Conservation (phyloP, 768 basidiomycete genomes). For the Boletus barrowsii region DNA sequence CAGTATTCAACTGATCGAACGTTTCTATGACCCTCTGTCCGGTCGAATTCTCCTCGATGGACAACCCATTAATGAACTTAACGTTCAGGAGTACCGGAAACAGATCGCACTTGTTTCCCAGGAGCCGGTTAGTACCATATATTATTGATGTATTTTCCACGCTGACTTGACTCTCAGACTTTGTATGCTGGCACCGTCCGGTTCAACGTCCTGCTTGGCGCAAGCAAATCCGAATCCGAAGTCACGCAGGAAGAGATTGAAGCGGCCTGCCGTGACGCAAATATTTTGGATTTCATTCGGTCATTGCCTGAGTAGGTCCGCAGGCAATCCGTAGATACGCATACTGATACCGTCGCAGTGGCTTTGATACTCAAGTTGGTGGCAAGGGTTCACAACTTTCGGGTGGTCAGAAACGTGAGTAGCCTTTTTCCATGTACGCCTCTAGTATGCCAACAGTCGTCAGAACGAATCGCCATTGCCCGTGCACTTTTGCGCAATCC, state of each 20-base stretch:
- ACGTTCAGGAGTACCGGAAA: slow-evolving; percentile 84
- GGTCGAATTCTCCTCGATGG: slow-evolving; percentile 74
- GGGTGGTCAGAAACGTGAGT: slow-evolving; percentile 81
- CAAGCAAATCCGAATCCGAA: slow-evolving; percentile 68
- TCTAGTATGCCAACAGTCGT: neutral
- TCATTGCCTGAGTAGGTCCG: slow-evolving; percentile 70
- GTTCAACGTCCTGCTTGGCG: slow-evolving; percentile 89
- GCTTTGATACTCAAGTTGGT: slow-evolving; percentile 89
- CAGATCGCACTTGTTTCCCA: slow-evolving; percentile 90
- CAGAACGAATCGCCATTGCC: slow-evolving; percentile 78
- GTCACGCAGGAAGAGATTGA: slow-evolving; percentile 88
- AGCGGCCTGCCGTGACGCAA: slow-evolving; percentile 80
- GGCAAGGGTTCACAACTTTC: slow-evolving; percentile 88
- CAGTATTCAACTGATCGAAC: slow-evolving; percentile 78
- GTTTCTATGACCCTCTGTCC: slow-evolving; percentile 79
- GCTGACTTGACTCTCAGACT: slow-evolving; percentile 34
- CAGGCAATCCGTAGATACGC: neutral
- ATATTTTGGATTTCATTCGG: slow-evolving; percentile 87
- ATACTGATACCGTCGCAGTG: slow-evolving; percentile 40
- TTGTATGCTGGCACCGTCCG: slow-evolving; percentile 89
- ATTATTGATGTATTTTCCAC: slow-evolving; percentile 3
- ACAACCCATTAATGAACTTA: slow-evolving; percentile 70
- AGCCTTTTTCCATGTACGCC: neutral
- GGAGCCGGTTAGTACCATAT: slow-evolving; percentile 49
- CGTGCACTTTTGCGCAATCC: slow-evolving; percentile 90